Conservation (phyloP, 1,284 basidiomycete genomes). For the Cryptococcus hybrid region DNA sequence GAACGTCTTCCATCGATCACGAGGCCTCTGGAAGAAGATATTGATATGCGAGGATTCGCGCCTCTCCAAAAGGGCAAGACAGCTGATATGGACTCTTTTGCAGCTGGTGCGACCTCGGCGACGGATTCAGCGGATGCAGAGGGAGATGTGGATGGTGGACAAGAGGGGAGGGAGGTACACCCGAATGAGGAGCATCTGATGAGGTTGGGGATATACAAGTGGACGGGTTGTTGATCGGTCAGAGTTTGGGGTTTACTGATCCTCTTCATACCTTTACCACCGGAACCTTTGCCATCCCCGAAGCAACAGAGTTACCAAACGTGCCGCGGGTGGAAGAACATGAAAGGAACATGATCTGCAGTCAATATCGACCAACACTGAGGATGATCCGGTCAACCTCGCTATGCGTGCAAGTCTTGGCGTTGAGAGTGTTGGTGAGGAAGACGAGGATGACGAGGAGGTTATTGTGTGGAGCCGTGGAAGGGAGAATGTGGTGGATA, state of each 20-base stretch:
- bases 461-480: slow-evolving; percentile 23
- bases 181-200: slow-evolving; percentile 95
- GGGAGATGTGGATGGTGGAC: slow-evolving; percentile 14
- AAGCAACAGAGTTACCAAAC: background rate
- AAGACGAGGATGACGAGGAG: slow-evolving; percentile 32
- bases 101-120: slow-evolving; percentile 34
- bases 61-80: slow-evolving; percentile 63
- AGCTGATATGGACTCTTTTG: background rate
- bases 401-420: slow-evolving; percentile 66
- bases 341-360: slow-evolving; percentile 57
- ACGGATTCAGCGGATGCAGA: background rate
- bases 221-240: slow-evolving; percentile 59
- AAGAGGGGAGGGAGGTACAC: slow-evolving; percentile 59
- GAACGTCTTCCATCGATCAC: slow-evolving; percentile 62
- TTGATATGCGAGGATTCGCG: slow-evolving; percentile 82
- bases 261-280: slow-evolving; percentile 7
- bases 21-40: slow-evolving; percentile 82
- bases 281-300: background rate
- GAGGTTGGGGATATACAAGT: slow-evolving; percentile 81
- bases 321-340: background rate
- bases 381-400: slow-evolving; percentile 75
- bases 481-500: too few relatives aligned
- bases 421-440: slow-evolving; percentile 53
- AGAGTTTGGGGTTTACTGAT: slow-evolving; percentile 26
- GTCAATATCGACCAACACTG: slow-evolving; percentile 66